phyloP scores from a whole-genome alignment of 768 basidiomycete genomes.

The Postia placenta region DNA sequence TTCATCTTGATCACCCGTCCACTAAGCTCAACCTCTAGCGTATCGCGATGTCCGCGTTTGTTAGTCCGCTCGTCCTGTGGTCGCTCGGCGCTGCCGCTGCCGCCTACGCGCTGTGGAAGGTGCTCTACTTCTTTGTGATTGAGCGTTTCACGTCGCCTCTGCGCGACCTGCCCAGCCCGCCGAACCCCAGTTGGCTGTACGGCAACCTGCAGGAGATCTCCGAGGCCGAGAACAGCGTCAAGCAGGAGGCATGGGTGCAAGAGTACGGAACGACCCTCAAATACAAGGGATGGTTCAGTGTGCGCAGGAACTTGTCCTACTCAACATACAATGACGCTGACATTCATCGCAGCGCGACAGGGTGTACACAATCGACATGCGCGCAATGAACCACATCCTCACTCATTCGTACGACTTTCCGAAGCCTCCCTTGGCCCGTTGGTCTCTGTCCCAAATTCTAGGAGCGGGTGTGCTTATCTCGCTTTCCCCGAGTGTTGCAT shows the following conservation, averaged over 20 bases:
- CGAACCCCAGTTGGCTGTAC: constrained; percentile 32
- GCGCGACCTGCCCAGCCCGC: constrained; percentile 46
- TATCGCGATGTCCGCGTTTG: neutral
- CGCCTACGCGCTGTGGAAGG: neutral
- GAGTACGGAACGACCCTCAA: constrained; percentile 42
- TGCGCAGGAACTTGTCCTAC: constrained; percentile 18
- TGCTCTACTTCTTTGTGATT: neutral
- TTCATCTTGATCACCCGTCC: too few relatives aligned
- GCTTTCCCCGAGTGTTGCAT: neutral
- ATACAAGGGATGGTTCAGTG: constrained; percentile 40
- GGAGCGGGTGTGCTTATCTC: constrained; percentile 27
- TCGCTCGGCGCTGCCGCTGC: neutral
- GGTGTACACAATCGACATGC: constrained; percentile 37
- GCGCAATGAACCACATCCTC: constrained; percentile 61
- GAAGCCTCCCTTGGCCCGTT: constrained; percentile 42
- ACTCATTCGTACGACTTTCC: constrained; percentile 51
- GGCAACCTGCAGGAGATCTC: constrained; percentile 45
- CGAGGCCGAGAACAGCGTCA: constrained; percentile 32
- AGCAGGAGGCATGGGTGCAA: constrained; percentile 37
- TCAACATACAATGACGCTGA: neutral
- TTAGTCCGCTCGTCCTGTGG: neutral
- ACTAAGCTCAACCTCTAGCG: too few relatives aligned
- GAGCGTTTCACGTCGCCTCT: constrained; percentile 29
- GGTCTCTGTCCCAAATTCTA: constrained; percentile 35
- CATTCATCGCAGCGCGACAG: neutral